These are phyloP conservation scores for Macrolepiota albuminosa DNA, from an alignment of 768 basidiomycete genomes.

Conservation along the genomic window DNA sequence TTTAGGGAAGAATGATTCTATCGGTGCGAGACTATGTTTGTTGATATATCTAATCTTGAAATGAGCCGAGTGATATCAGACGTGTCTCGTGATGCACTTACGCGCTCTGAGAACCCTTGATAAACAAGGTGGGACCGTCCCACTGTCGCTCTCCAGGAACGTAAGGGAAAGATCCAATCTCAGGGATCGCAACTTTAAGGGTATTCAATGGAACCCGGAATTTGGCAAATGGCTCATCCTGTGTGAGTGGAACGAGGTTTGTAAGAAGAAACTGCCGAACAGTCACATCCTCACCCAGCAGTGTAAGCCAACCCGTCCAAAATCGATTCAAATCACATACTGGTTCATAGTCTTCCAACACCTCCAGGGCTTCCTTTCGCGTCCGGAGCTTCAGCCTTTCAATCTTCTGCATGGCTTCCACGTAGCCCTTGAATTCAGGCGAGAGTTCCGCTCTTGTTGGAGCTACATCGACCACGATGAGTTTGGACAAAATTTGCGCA, in stretches of 20 bases:
- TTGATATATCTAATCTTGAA: slow-evolving; percentile 61
- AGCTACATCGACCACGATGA: slow-evolving; percentile 76
- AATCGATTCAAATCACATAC: slow-evolving; percentile 30
- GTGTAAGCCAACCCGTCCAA: background rate
- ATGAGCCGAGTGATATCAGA: background rate
- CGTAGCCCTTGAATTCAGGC: slow-evolving; percentile 58
- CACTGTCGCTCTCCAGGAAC: slow-evolving; percentile 44
- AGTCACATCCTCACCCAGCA: slow-evolving; percentile 47
- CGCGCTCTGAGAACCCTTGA: slow-evolving; percentile 76
- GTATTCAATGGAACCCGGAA: slow-evolving; percentile 72
- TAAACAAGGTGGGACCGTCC: slow-evolving; percentile 57
- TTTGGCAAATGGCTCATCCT: slow-evolving; percentile 29
- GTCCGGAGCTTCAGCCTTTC: slow-evolving; percentile 46
- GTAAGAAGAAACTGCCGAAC: slow-evolving; percentile 79
- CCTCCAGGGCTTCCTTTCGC: slow-evolving; percentile 60
- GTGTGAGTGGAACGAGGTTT: slow-evolving; percentile 47
- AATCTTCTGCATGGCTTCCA: slow-evolving; percentile 67
- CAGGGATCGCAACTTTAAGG: slow-evolving; percentile 49
- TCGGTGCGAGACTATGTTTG: slow-evolving; percentile 53
- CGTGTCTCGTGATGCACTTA: slow-evolving; percentile 24
- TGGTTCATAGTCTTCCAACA: slow-evolving; percentile 57
- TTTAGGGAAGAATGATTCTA: slow-evolving; percentile 66
- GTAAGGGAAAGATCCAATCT: slow-evolving; percentile 77
- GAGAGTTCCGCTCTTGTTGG: slow-evolving; percentile 52
- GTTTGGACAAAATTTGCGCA: slow-evolving; percentile 36